Percentiles rank a stretch among this genome's conserved stretches.
Evolutionary conservation across 1,284 basidiomycete species (phyloP).

Genomic region (Trichosporon sp.): DNA sequence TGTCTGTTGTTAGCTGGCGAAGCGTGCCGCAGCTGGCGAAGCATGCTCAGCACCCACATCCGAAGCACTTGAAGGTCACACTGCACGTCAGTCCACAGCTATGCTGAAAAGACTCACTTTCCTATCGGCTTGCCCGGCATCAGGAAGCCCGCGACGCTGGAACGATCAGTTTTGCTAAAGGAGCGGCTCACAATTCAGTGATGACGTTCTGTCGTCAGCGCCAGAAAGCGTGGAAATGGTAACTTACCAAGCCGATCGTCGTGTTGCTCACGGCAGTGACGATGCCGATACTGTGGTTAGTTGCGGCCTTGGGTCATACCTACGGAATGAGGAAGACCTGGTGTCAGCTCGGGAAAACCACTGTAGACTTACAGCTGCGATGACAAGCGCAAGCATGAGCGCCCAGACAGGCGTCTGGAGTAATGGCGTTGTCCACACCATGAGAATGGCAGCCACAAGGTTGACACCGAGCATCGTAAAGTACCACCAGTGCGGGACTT

Average conservation of each 20-base stretch:
- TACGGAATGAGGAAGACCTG: conserved; percentile 45
- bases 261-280: conserved; percentile 53
- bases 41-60: conserved; percentile 26
- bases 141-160: conserved; percentile 49
- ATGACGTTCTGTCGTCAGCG: conserved; percentile 44
- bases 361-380: conserved; percentile 43
- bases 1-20: conserved; percentile 37
- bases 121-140: conserved; percentile 53
- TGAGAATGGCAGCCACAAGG: conserved; percentile 43
- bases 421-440: conserved; percentile 49
- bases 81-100: conserved; percentile 18
- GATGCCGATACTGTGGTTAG: conserved; percentile 48
- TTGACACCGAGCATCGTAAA: conserved; percentile 39
- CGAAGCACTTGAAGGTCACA: conserved; percentile 48
- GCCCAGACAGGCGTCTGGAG: conserved; percentile 53
- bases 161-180: background rate
- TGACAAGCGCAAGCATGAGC: conserved; percentile 48
- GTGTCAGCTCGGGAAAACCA: conserved; percentile 1
- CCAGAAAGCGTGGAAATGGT: fast-evolving
- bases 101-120: conserved; percentile 37
- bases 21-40: conserved; percentile 11
- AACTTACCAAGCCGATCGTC: conserved; percentile 46
- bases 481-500: conserved; percentile 47
- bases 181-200: conserved; percentile 47
- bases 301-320: conserved; percentile 14